phyloP scores from a whole-genome alignment of 169 alveolate genomes.

The Eimeria maxima region DNA sequence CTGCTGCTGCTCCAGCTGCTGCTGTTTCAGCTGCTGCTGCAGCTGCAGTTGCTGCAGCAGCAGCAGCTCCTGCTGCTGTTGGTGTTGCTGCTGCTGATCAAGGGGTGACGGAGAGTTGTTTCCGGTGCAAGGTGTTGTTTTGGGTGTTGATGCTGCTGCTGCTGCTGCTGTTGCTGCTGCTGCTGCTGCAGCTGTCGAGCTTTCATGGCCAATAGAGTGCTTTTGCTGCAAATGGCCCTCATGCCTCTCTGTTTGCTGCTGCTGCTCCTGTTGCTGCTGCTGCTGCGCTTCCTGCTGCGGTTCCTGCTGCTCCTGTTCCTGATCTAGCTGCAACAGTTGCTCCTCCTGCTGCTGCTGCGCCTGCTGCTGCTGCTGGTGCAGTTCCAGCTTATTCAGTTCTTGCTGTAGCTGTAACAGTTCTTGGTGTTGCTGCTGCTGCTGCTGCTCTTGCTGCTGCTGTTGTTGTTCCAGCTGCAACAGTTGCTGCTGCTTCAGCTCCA shows the following conservation, averaged over 20 bases:
- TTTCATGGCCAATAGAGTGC: neutral
- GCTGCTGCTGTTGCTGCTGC: slow-evolving; percentile 11
- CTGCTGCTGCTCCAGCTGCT: neutral
- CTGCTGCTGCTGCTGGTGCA: neutral
- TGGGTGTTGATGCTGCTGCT: neutral
- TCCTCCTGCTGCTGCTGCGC: too few species aligned
- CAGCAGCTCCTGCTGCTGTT: neutral
- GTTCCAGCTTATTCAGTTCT: neutral
- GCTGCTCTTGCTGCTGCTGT: neutral
- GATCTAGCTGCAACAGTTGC: too few species aligned
- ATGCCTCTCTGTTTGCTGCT: too few species aligned
- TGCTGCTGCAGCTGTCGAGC: slow-evolving; percentile 3
- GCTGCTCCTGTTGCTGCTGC: too few species aligned
- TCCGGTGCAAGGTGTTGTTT: neutral
- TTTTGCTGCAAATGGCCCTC: neutral
- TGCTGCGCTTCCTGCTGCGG: too few species aligned
- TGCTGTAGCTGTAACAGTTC: neutral
- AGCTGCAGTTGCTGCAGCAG: neutral
- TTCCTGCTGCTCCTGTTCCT: too few species aligned
- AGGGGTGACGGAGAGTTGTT: neutral
- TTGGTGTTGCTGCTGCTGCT: neutral
- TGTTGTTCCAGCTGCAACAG: neutral
- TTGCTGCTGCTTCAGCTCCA: slow-evolving; percentile 10
- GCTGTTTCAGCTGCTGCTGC: neutral
- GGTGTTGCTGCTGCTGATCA: neutral